Evolutionary conservation across 2,329 filamentous ascomycete genomes (phyloP), one percentile per base, ranked within the genome.

Genomic region (Aspergillus brasiliensis): DNA sequence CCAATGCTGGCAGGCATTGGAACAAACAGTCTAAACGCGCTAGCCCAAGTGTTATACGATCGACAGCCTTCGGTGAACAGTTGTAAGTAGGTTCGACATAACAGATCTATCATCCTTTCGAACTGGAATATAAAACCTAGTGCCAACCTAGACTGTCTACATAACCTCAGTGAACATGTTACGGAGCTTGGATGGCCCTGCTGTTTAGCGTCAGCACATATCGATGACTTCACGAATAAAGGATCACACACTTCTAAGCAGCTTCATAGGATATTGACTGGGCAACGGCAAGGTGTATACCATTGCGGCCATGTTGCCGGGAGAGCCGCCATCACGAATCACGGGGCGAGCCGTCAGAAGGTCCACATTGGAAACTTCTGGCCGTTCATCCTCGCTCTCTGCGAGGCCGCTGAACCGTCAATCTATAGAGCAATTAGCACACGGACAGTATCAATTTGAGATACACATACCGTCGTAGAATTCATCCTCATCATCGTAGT

Each of bases 341-440:
- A 74, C 67, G 62, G 75, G 81, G 80, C 78, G 75, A 81, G 81
- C 80, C 81, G 79, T 86, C 81, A 82, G 80, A 82, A 79, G 75
- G 77, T 80, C 81, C 77, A 75, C 75, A 71, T 75, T 71, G 70
- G 76, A 77, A 78, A 79, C 78, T 78, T 80, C 81, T 83, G 82
- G 89, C 88, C 84, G 83, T 83, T 83, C 83, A 87, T 89, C 92
- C 93, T 96, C 93, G 91, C 88, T 84, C 78, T 82, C 77, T 80
- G 89, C 91, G 91, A 94, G 91, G 91, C 86, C 84, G 83, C 91
- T 87, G 87, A 88, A 86, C 85, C 88, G 90, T 94, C 91, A 94
- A 95, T 96, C 88, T 90, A 69, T 31, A 60, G 23, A 51, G 6
- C 47, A 38, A 44, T 58, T 61, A 66, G 49, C 21, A 51, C 11